Evolutionary conservation across 164 flowering plant species (phyloP).

Genomic region (Vitis labrusca): DNA sequence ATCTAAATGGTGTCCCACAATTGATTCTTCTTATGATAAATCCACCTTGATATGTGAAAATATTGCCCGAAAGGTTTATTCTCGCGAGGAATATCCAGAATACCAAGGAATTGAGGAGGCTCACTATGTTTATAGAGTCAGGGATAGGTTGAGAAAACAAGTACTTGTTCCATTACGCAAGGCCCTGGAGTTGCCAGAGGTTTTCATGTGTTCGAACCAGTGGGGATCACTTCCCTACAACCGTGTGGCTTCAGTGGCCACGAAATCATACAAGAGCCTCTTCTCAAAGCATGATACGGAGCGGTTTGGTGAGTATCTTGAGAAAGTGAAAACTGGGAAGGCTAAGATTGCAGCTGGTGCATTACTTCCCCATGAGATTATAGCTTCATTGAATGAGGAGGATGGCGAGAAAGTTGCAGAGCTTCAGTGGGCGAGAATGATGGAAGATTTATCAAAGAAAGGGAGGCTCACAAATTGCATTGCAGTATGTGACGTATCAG

Average conservation of each 20-base stretch:
- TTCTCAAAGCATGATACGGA: constrained; percentile 42
- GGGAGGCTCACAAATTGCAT: constrained; percentile 50
- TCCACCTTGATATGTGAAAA: constrained; percentile 39
- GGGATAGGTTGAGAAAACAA: constrained; percentile 45
- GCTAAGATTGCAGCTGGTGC: constrained; percentile 60
- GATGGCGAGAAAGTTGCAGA: constrained; percentile 30
- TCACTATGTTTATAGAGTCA: constrained; percentile 40
- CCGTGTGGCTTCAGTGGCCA: constrained; percentile 56
- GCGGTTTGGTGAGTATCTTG: constrained; percentile 33
- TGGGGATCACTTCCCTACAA: constrained; percentile 47
- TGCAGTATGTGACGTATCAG: constrained; percentile 57
- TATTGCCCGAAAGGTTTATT: constrained; percentile 42
- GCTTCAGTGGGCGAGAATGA: constrained; percentile 43
- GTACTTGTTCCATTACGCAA: constrained; percentile 36
- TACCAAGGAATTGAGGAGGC: constrained; percentile 39
- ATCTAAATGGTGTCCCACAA: constrained; percentile 34
- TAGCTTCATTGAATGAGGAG: constrained; percentile 15
- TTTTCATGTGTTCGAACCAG: constrained; percentile 40
- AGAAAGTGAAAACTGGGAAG: constrained; percentile 33
- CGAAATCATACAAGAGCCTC: constrained; percentile 43
- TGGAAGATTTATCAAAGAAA: constrained; percentile 30
- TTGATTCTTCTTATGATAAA: constrained; percentile 23
- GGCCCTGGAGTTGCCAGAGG: constrained; percentile 43
- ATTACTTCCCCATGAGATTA: constrained; percentile 52
- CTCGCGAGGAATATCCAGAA: constrained; percentile 29